Percentiles rank a stretch among this genome's conserved stretches.
phyloP scores from a whole-genome alignment of 2,329 filamentous ascomycete species.

The Juglanconis oblonga region DNA sequence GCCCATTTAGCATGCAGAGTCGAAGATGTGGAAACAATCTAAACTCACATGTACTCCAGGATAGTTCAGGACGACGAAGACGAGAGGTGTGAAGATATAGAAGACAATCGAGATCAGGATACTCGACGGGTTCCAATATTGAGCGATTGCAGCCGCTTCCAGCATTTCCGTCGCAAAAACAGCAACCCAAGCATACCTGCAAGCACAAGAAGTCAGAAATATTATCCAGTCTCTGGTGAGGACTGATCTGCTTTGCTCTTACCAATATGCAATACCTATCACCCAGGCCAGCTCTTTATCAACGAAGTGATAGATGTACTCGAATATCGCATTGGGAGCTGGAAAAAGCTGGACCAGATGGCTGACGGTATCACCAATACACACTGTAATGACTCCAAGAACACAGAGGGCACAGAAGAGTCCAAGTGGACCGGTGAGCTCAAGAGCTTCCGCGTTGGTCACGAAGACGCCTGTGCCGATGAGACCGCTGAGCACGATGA shows the following conservation, averaged over 20 bases:
- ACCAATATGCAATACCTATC: conserved; percentile 20
- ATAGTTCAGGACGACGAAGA: conserved; percentile 15
- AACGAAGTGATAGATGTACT: conserved; percentile 22
- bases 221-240: background rate
- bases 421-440: conserved; percentile 17
- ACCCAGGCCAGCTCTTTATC: conserved; percentile 21
- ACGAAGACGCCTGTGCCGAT: conserved; percentile 20
- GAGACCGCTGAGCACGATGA: conserved; percentile 17
- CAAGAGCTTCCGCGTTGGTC: conserved; percentile 16
- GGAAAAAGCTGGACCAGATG: conserved; percentile 21
- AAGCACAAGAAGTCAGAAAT: background rate
- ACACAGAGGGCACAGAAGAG: conserved; percentile 16
- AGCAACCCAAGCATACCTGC: conserved; percentile 13
- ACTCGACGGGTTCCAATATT: conserved; percentile 7
- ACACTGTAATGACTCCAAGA: conserved; percentile 17
- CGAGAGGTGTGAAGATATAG: conserved; percentile 8
- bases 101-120: conserved; percentile 3
- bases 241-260: background rate
- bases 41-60: conserved; percentile 10
- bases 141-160: conserved; percentile 8
- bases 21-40: too few species aligned
- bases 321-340: conserved; percentile 20
- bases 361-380: conserved; percentile 19
- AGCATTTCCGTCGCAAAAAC: conserved; percentile 18
- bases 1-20: background rate